Conservation (phyloP, 139 green algal species). For the Coccomyxa sp. region DNA sequence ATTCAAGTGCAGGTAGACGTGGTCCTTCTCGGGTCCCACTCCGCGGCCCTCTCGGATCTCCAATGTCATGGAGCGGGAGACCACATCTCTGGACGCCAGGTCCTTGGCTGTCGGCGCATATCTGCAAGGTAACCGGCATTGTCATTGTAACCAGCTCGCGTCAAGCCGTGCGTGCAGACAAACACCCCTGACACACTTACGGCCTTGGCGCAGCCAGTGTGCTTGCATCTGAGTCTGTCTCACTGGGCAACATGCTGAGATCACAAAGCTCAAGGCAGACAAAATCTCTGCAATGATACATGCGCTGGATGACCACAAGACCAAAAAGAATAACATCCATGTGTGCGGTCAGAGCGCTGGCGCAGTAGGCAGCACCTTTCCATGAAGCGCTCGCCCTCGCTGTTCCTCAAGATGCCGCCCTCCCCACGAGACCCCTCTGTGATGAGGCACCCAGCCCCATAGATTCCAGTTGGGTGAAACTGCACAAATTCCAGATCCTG, state of each 20-base stretch:
- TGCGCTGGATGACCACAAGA: not conserved
- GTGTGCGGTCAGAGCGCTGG: not conserved
- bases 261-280: too few relatives aligned
- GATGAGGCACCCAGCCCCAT: slow-evolving; percentile 98
- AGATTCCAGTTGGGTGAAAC: slow-evolving; percentile 99
- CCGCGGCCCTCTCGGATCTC: slow-evolving; percentile 90
- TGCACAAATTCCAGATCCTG: slow-evolving; percentile 95
- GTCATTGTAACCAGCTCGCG: too few relatives aligned
- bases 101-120: slow-evolving; percentile 98
- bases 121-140: slow-evolving; percentile 21
- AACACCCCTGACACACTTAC: too few relatives aligned
- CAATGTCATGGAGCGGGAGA: slow-evolving; percentile 92
- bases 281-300: not conserved
- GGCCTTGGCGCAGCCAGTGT: too few relatives aligned
- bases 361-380: slow-evolving; percentile 59
- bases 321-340: not conserved
- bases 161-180: too few relatives aligned
- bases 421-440: slow-evolving; percentile 95
- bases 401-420: slow-evolving; percentile 96
- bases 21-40: slow-evolving; percentile 80
- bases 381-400: slow-evolving; percentile 98
- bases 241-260: too few relatives aligned
- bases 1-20: slow-evolving; percentile 99
- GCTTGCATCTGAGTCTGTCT: too few relatives aligned
- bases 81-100: slow-evolving; percentile 95